Base-by-base conservation (phyloP, 352 stramenopile genomes). In the Elongisporangium undulatum region DNA sequence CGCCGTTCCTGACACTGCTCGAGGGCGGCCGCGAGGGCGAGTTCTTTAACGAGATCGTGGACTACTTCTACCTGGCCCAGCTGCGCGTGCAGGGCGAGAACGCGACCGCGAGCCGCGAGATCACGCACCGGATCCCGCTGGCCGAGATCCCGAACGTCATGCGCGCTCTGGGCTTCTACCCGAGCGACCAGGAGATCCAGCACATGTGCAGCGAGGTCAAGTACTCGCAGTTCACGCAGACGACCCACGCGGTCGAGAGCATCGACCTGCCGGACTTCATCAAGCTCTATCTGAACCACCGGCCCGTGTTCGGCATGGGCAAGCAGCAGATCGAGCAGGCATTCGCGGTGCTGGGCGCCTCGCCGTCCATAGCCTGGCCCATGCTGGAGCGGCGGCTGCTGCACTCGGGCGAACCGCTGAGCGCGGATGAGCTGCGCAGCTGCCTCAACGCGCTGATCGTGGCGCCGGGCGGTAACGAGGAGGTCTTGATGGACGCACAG, bases 11-110 rank as follows among this genome's bases (percentile, higher is more conserved):
- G 50, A 72, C 86, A 21, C 71, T 97, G 19, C 71, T 98, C 5
- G 90, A 97, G 70, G 91, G 90, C 49, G 91, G 87, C 17, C 59
- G 62, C 2, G 71, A 89, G 6, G 92, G 92, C 0, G 77, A 73
- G 22, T 89, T 97, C 56, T 95, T 92, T 69, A 68, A 97, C 52
- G 90, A 98, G 45, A 91, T 98, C 15, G 84, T 97, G 29, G 91
- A 98, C 64, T 98, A 97, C 71, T 98, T 98, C 67, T 98, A 97
- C 68, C 92, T 97, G 58, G 85, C 85, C 3, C 89, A 98, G 66
- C 76, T 98, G 16, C 85, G 94, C 17, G 77, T 91, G 38, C 90
- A 97, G 54, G 93, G 94, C 20, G 94, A 98, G 56, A 82, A 92
- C 59, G 82, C 87, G 10, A 97, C 87, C 16, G 64, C 71, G 10